Conservation (phyloP, 805 yeast genomes). For the Nakazawaea wyomingensis region DNA sequence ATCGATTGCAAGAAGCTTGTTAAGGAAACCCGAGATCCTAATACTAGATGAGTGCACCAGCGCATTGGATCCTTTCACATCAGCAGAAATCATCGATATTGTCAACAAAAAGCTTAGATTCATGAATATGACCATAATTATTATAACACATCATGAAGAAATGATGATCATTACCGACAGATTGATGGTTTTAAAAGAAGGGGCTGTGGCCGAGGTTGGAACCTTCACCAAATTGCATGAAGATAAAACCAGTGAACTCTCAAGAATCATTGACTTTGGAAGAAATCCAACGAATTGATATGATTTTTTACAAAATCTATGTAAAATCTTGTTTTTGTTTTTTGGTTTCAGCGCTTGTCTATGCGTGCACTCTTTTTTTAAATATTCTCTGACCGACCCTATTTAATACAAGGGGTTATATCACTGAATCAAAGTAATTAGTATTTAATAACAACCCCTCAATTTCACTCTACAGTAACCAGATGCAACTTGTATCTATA, state of each 20-base stretch:
- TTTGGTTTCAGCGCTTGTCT: neutral
- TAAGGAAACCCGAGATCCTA: conserved; percentile 59
- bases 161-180: conserved; percentile 57
- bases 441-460: no score
- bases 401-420: neutral
- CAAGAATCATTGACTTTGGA: neutral
- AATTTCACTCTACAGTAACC: neutral
- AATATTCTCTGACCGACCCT: no score
- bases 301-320: no score
- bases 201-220: conserved; percentile 45
- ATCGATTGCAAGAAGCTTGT: conserved; percentile 75
- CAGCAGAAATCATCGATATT: conserved; percentile 43
- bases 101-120: conserved; percentile 31
- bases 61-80: conserved; percentile 67
- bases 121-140: conserved; percentile 37
- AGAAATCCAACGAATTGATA: neutral
- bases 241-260: conserved; percentile 12
- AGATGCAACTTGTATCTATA: neutral
- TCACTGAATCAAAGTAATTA: no score
- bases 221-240: conserved; percentile 14
- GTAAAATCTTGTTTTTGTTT: neutral
- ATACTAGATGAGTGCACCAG: conserved; percentile 90
- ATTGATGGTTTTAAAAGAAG: conserved; percentile 43
- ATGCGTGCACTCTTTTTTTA: no score
- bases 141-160: conserved; percentile 71